phyloP scores from a whole-genome alignment of 1,139 yeast genomes.

The Candida anutae region DNA sequence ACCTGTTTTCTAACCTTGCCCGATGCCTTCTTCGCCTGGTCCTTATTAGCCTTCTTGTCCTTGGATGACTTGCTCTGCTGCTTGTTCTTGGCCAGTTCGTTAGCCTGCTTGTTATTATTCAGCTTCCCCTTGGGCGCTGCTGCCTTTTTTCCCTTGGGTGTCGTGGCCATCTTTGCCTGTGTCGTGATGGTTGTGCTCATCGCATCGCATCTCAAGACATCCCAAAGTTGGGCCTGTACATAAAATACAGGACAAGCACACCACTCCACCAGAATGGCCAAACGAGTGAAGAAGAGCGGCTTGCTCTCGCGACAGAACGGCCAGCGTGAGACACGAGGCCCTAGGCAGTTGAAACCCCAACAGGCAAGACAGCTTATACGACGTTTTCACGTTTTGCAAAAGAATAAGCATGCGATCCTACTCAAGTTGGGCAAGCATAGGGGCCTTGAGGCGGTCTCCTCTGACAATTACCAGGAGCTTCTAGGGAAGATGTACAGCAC shows the following conservation, averaged over 20 bases:
- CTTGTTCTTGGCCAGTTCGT: neutral
- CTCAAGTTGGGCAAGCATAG: slow-evolving; percentile 10
- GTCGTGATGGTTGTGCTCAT: neutral
- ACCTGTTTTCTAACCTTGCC: slow-evolving; percentile 7
- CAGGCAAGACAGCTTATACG: slow-evolving; percentile 61
- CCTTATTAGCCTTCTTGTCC: no score
- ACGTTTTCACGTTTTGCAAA: slow-evolving; percentile 57
- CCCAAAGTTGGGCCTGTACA: no score
- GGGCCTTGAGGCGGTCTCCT: no score
- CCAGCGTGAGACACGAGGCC: slow-evolving; percentile 7
- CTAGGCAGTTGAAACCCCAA: slow-evolving; percentile 50
- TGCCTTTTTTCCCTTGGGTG: slow-evolving; percentile 2
- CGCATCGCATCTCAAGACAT: no score
- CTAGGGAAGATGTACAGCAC: neutral
- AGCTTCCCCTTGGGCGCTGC: slow-evolving; percentile 1
- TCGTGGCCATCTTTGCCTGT: neutral
- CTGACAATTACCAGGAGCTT: slow-evolving; percentile 2
- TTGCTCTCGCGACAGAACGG: slow-evolving; percentile 9
- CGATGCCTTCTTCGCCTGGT: slow-evolving; percentile 5
- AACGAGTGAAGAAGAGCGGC: slow-evolving; percentile 6
- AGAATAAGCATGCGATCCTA: slow-evolving; percentile 36
- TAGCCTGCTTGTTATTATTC: slow-evolving; percentile 1
- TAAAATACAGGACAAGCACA: no score
- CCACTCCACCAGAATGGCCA: no score
- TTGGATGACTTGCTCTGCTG: slow-evolving; percentile 2